Evolutionary conservation across 441 rosid genomes (phyloP).

Genomic region (Rhodomyrtus psidioides): DNA sequence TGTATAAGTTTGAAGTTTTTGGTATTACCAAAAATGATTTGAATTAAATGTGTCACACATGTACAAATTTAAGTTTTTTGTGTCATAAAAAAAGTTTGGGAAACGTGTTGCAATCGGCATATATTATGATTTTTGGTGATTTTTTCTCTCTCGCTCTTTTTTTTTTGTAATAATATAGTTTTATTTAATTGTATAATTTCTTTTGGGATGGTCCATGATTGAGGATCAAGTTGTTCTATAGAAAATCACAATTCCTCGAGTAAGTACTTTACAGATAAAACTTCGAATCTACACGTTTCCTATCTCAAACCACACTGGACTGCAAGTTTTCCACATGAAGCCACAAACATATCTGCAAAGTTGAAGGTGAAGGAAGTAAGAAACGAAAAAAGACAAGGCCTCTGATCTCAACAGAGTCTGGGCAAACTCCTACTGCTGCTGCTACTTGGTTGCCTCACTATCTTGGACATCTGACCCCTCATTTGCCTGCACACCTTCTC

Average conservation of each 20-base stretch:
- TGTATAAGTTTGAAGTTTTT: too few relatives aligned
- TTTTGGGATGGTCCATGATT: background rate
- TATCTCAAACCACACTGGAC: background rate
- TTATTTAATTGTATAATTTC: background rate
- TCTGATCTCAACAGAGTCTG: constrained; percentile 5
- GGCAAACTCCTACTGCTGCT: constrained; percentile 6
- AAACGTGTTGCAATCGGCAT: too few relatives aligned
- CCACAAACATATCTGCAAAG: background rate
- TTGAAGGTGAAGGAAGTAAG: background rate
- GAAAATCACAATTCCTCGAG: background rate
- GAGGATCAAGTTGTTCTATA: background rate
- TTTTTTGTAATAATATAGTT: background rate
- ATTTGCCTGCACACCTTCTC: constrained; percentile 43
- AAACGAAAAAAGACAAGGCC: background rate
- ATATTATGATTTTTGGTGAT: too few relatives aligned
- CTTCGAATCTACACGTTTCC: background rate
- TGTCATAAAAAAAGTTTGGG: too few relatives aligned
- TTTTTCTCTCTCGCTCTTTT: too few relatives aligned
- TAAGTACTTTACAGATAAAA: background rate
- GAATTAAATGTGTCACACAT: too few relatives aligned
- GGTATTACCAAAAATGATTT: too few relatives aligned
- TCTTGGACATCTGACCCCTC: constrained; percentile 44
- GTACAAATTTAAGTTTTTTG: too few relatives aligned
- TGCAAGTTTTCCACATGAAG: background rate
- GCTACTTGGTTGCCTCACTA: constrained; percentile 16